Evolutionary conservation across 371 early-diverging fungal species (phyloP).

Genomic region (Lichtheimia ornata): DNA sequence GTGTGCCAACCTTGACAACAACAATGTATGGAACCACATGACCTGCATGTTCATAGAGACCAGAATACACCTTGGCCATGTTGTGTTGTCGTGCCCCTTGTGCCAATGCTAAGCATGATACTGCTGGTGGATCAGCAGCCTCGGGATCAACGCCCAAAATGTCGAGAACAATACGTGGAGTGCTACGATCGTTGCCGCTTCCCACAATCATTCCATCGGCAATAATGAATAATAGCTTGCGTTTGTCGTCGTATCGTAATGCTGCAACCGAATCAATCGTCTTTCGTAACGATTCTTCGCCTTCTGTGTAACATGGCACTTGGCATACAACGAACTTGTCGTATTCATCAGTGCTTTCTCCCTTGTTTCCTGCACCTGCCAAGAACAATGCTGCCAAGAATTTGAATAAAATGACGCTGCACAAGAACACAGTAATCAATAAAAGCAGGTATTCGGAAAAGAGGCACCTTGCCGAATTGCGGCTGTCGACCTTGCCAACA

Average conservation of each 20-base stretch:
- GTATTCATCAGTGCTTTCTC: conserved; percentile 83
- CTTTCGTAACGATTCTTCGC: conserved; percentile 88
- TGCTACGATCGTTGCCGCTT: conserved; percentile 95
- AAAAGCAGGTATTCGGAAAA: conserved; percentile 88
- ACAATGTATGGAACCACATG: conserved; percentile 94
- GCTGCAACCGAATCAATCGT: conserved; percentile 94
- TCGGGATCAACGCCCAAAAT: conserved; percentile 87
- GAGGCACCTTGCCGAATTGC: conserved; percentile 79
- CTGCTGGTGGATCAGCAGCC: conserved; percentile 80
- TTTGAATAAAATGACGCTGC: conserved; percentile 88
- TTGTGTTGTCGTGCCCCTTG: conserved; percentile 91
- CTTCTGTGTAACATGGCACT: conserved; percentile 98
- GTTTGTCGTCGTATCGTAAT: conserved; percentile 91
- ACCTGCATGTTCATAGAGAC: conserved; percentile 89
- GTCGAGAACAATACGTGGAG: conserved; percentile 96
- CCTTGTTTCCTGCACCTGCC: conserved; percentile 31
- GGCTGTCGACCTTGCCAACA: conserved; percentile 87
- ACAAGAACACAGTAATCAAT: conserved; percentile 75
- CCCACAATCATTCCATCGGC: conserved; percentile 95
- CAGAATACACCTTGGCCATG: conserved; percentile 97
- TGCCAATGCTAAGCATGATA: conserved; percentile 90
- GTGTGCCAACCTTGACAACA: conserved; percentile 91
- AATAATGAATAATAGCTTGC: conserved; percentile 92
- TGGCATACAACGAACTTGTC: conserved; percentile 92
- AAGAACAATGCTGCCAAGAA: conserved; percentile 91